Evolutionary conservation across 176 grass and related monocot genomes (phyloP), one percentile per base, ranked within the genome.

Genomic region (Pharus latifolius): DNA sequence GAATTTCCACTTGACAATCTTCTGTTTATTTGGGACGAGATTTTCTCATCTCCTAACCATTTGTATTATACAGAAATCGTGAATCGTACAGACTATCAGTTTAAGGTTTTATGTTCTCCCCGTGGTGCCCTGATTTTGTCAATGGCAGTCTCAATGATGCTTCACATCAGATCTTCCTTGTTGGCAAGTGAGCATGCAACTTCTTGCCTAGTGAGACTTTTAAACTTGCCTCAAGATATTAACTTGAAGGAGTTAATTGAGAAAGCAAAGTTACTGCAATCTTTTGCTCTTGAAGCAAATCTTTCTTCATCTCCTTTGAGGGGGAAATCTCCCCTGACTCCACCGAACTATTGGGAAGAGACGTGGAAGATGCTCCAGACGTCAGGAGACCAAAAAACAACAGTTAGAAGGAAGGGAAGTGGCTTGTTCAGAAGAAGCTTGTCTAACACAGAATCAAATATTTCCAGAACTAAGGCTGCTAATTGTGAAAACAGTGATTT

Each of bases 1-100:
- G 95, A 99, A 85, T 94, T 99, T 85, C 79, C 90, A 76, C 83
- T 99, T 7, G 67, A 99, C 42, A 85, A 84, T 76, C 84, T 99
- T 84, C 72, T 94, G 22, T 80, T 85, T 75, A 67, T 94, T 67
- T 99, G 95, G 95, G 95, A 99, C 60, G 90, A 99, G 70, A 94
- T 99, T 47, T 94, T 99, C 67, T 83, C 79, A 76, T 94, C 70
- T 63, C 79, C 78, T 24, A 94, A 99, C 31, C 53, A 83, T 82
- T 40, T 58, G 26, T 80, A 64, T 35, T 73, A 56, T 58, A 67
- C 74, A 12, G 70, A 85, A 11, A 83, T 68, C 19, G 44, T 35
- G 20, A 88, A 54, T 54, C 44, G 22, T 77, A 38, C 57, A 51
- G 84, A 99, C 8, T 77, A 85, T 72, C 85, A 83, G 30, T 89